phyloP scores from a whole-genome alignment of 108 stramenopile genomes.

The Nitzschia sp. region DNA sequence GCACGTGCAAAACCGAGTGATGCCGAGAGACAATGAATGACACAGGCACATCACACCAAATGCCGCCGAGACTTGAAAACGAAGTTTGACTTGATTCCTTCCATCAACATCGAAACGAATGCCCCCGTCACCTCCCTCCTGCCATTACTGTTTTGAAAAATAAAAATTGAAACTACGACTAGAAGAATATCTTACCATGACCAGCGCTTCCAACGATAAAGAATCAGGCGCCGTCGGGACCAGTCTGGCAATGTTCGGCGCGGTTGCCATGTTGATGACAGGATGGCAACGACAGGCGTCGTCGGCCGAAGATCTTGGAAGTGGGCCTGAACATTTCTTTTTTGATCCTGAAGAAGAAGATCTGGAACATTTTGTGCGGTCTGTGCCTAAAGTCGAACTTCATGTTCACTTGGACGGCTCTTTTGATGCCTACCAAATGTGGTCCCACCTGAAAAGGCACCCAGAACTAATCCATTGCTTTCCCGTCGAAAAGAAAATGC shows the following conservation, averaged over 20 bases:
- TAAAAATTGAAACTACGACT: no score
- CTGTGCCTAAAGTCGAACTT: slow-evolving; percentile 63
- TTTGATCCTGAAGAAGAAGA: slow-evolving; percentile 31
- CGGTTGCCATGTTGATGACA: slow-evolving; percentile 21
- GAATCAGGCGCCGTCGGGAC: slow-evolving; percentile 1
- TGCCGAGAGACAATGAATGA: no score
- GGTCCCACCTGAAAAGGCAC: slow-evolving; percentile 36
- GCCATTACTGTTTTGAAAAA: no score
- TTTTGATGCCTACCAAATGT: slow-evolving; percentile 53
- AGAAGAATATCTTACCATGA: no score
- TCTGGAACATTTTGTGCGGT: slow-evolving; percentile 38
- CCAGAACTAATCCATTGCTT: slow-evolving; percentile 36
- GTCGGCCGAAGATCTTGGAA: slow-evolving; percentile 33
- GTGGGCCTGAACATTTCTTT: neutral
- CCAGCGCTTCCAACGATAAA: neutral
- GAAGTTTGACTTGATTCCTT: no score
- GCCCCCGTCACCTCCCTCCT: no score
- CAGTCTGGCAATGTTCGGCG: slow-evolving; percentile 13
- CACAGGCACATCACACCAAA: no score
- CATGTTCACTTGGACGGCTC: slow-evolving; percentile 78
- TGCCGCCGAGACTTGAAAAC: no score
- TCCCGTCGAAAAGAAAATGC: slow-evolving; percentile 45
- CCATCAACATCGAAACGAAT: no score
- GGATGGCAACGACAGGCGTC: slow-evolving; percentile 18
- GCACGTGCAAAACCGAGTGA: no score